A percentile compares a stretch with the other conserved stretches of the same genome.
These are phyloP conservation scores for Trichoderma afroharzianum DNA, from an alignment of 2,329 filamentous ascomycete genomes.

Conservation along the genomic window DNA sequence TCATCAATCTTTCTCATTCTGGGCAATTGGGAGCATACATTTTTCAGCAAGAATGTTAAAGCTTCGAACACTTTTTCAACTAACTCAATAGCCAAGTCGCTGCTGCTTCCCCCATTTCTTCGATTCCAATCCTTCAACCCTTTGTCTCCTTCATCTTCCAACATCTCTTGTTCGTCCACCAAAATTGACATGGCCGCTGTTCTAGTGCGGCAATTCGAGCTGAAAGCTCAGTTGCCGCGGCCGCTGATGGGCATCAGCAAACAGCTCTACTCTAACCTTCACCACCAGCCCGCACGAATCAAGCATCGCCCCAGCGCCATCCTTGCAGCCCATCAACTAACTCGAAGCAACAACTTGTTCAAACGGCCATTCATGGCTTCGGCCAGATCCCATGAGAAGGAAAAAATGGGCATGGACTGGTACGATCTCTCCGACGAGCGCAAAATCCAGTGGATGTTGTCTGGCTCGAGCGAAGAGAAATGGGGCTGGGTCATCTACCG, in stretches of 20 bases:
- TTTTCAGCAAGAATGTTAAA: background rate
- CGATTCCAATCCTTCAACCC: rapidly evolving
- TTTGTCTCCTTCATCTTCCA: background rate
- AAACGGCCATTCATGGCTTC: background rate
- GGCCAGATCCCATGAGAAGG: background rate
- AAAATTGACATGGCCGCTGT: background rate
- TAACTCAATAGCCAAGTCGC: too few species aligned
- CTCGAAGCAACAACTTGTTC: background rate
- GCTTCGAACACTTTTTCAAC: background rate
- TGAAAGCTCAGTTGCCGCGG: background rate
- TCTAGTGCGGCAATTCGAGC: background rate
- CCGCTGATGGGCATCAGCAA: background rate
- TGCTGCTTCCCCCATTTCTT: background rate
- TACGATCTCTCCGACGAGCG: background rate
- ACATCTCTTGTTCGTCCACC: background rate
- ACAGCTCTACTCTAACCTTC: background rate
- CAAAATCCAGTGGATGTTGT: background rate
- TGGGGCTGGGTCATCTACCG: background rate
- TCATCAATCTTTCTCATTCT: background rate
- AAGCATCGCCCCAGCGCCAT: too few species aligned
- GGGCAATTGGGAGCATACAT: background rate
- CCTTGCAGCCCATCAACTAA: background rate
- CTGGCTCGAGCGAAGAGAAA: background rate
- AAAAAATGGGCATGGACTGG: background rate
- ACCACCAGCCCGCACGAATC: background rate